phyloP scores from a whole-genome alignment of 352 stramenopile genomes.

The Globisporangium lucens region DNA sequence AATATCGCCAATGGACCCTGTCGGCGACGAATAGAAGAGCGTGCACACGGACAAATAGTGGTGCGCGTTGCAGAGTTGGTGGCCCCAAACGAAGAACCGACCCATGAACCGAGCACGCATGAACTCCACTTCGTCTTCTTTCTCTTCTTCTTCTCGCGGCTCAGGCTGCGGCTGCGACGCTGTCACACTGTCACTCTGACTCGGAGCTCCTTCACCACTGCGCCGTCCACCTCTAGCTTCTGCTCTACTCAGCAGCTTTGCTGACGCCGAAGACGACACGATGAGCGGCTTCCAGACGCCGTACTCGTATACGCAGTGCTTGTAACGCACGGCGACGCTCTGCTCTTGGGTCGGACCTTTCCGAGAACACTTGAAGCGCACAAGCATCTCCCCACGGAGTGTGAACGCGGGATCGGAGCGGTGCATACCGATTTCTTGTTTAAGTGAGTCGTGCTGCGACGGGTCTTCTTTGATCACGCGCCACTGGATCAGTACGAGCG shows the following conservation, averaged over 20 bases:
- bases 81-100: conserved; percentile 50
- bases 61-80: conserved; percentile 62
- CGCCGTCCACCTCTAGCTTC: background rate
- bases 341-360: conserved; percentile 14
- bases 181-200: conserved; percentile 11
- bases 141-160: background rate
- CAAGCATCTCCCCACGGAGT: conserved; percentile 15
- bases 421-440: background rate
- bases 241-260: background rate
- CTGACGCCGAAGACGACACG: conserved; percentile 7
- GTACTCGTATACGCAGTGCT: conserved; percentile 4
- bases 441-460: background rate
- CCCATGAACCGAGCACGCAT: conserved; percentile 25
- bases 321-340: conserved; percentile 16
- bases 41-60: conserved; percentile 62
- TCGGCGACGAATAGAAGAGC: conserved; percentile 54
- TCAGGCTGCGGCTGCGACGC: conserved; percentile 1
- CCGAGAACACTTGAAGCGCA: conserved; percentile 12
- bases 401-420: conserved; percentile 12
- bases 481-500: conserved; percentile 32
- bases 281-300: conserved; percentile 19
- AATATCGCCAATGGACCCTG: conserved; percentile 16
- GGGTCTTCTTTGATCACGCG: conserved; percentile 23
- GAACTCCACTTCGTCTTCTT: conserved; percentile 17
- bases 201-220: background rate